These are phyloP conservation scores for Nannizziopsis barbatae DNA, from an alignment of 2,329 filamentous ascomycete genomes.

Conservation along the genomic window DNA sequence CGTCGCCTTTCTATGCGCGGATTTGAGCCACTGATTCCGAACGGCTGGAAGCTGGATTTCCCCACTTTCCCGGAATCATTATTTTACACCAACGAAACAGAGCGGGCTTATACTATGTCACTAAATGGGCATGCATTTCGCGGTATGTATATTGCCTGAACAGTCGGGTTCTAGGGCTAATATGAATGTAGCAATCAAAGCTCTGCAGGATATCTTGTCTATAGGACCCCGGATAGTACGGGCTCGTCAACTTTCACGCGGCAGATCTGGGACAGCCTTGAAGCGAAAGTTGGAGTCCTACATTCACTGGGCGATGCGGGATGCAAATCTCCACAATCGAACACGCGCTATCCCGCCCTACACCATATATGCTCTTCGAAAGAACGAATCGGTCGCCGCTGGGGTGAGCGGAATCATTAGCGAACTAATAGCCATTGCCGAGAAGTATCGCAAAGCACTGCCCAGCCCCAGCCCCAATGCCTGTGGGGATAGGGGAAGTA, in stretches of 20 bases:
- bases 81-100: constrained; percentile 35
- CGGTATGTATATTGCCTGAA: constrained; percentile 24
- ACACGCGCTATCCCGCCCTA: constrained; percentile 36
- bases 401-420: constrained; percentile 35
- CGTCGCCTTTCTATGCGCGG: constrained; percentile 46
- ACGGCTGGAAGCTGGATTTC: constrained; percentile 44
- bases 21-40: constrained; percentile 45
- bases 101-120: constrained; percentile 38
- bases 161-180: background rate
- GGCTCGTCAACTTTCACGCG: constrained; percentile 36
- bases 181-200: constrained; percentile 36
- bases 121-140: constrained; percentile 35
- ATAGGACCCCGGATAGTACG: constrained; percentile 41
- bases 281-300: constrained; percentile 37
- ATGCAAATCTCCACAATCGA: constrained; percentile 34
- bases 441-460: constrained; percentile 31
- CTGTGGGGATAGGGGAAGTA: background rate
- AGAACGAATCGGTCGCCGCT: constrained; percentile 29
- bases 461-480: constrained; percentile 10
- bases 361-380: constrained; percentile 33
- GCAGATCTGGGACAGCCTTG: constrained; percentile 29
- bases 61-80: constrained; percentile 42
- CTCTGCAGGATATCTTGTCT: constrained; percentile 40
- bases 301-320: constrained; percentile 44
- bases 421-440: constrained; percentile 36